Evolutionary conservation across 192 early-diverging fungal genomes (phyloP).

Genomic region (Coemansia sp.): DNA sequence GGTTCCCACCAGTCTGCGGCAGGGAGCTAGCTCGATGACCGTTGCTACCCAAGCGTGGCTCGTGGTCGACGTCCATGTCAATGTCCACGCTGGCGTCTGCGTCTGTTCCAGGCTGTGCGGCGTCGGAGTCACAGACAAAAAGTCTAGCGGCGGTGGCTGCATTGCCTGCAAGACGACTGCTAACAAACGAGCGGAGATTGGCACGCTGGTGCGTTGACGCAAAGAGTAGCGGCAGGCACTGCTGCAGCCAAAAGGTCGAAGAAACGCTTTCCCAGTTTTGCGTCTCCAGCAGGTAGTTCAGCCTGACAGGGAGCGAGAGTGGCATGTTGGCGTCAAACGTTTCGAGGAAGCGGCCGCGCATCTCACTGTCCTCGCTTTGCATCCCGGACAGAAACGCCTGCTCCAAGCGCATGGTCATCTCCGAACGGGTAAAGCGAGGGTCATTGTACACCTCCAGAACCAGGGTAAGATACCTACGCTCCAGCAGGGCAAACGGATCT

Average conservation of each 20-base stretch:
- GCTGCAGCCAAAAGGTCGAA: conserved; percentile 89
- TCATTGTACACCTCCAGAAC: conserved; percentile 90
- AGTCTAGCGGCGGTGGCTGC: conserved; percentile 1
- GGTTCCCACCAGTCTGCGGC: background rate
- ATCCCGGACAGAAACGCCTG: conserved; percentile 94
- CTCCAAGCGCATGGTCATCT: conserved; percentile 92
- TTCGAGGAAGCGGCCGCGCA: conserved; percentile 78
- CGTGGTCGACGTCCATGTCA: conserved; percentile 23
- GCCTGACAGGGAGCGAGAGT: conserved; percentile 66
- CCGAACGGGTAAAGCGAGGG: conserved; percentile 80
- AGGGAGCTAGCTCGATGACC: background rate
- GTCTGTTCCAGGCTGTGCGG: background rate
- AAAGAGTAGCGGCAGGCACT: conserved; percentile 86
- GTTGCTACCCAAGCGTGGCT: background rate
- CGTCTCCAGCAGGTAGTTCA: conserved; percentile 87
- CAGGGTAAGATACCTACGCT: conserved; percentile 86
- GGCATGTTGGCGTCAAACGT: conserved; percentile 84
- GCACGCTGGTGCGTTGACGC: conserved; percentile 60
- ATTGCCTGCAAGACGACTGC: conserved; percentile 12
- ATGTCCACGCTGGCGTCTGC: conserved; percentile 3
- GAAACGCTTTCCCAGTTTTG: conserved; percentile 96
- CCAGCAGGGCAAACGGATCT: conserved; percentile 58
- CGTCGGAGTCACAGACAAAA: background rate
- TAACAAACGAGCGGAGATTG: conserved; percentile 20
- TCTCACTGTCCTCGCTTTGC: conserved; percentile 73